Evolutionary conservation across 305 asterid species (phyloP).

Genomic region (Rubia tinctorum): DNA sequence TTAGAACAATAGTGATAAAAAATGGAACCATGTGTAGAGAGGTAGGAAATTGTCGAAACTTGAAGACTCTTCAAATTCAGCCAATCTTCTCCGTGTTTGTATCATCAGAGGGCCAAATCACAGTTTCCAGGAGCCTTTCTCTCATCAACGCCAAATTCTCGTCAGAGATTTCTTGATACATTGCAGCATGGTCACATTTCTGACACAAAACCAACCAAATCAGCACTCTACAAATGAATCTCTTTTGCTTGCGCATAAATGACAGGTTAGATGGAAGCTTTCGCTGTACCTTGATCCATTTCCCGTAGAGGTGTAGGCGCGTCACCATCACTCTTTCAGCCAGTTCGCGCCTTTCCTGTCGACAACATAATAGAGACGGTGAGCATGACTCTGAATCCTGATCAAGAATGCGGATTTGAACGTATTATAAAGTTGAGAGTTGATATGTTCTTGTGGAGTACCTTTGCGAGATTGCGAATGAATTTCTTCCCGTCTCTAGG

Average conservation of each 20-base stretch:
- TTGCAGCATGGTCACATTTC: slow-evolving; percentile 85
- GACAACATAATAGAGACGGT: neutral
- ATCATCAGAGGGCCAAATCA: slow-evolving; percentile 84
- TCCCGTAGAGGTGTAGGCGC: slow-evolving; percentile 82
- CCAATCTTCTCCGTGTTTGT: slow-evolving; percentile 51
- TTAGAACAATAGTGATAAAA: neutral
- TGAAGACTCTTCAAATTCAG: slow-evolving; percentile 16
- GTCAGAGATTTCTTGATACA: slow-evolving; percentile 77
- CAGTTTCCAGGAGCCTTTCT: slow-evolving; percentile 77
- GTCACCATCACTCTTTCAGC: slow-evolving; percentile 97
- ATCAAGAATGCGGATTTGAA: slow-evolving; percentile 10
- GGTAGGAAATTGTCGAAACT: neutral
- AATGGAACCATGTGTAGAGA: neutral
- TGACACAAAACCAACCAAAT: slow-evolving; percentile 17
- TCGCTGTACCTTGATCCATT: slow-evolving; percentile 72
- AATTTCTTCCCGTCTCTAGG: slow-evolving; percentile 66
- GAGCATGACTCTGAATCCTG: neutral
- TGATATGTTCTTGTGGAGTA: slow-evolving; percentile 15
- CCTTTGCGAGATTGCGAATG: slow-evolving; percentile 81
- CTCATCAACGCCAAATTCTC: slow-evolving; percentile 88
- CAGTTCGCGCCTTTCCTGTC: slow-evolving; percentile 75
- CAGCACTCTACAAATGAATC: neutral
- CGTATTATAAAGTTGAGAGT: neutral
- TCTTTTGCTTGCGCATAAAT: neutral
- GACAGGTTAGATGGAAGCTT: neutral